Evolutionary conservation across 345 rosid species (phyloP), one percentile per base, ranked within the genome.

Genomic region (Citrus australasica): DNA sequence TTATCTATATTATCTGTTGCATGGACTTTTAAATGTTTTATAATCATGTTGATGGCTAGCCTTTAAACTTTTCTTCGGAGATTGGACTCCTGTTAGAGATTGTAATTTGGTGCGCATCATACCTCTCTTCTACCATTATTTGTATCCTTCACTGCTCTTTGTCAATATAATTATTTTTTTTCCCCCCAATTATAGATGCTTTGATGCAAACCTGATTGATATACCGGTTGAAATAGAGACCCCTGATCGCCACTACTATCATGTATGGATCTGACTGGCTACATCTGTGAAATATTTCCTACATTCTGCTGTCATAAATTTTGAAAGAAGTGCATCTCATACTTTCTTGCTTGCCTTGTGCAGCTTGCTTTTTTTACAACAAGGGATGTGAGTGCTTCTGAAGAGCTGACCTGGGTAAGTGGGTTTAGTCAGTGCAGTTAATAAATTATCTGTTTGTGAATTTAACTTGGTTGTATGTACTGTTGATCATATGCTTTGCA

Each of bases 351-450:
- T 62, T 71, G 37, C n/a, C 25, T 22, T 76, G 28, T 86, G 86
- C 90, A 93, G 99, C 88, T 95, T 79, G 99, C 99, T 33, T 89
- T 95, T 73, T 95, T 95, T 66, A 92, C 99, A 24, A 48, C 87
- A n/a, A 86, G 92, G 85, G 86, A 89, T 25, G 93, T 94, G 37
- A 81, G 80, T 80, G 97, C 97, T 59, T 71, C 78, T 71, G 97
- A 95, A 82, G 99, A 95, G 82, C 85, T 92, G 76, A 90, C 95
- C 10, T 89, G 98, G 98, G 99, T 95, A 86, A 85, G 95, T 66
- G 75, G 75, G 55, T 72, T 48, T 37, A 66, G 32, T 17, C 25
- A 74, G 53, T 58, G 59, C 42, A 8, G 42, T 51, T 56, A 48
- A 3, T 0, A 9, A n/a, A 2, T 5, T 28, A 55, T 56, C 27